Base-by-base conservation (phyloP, 73 alveolate species). In the Stentor coeruleus region DNA sequence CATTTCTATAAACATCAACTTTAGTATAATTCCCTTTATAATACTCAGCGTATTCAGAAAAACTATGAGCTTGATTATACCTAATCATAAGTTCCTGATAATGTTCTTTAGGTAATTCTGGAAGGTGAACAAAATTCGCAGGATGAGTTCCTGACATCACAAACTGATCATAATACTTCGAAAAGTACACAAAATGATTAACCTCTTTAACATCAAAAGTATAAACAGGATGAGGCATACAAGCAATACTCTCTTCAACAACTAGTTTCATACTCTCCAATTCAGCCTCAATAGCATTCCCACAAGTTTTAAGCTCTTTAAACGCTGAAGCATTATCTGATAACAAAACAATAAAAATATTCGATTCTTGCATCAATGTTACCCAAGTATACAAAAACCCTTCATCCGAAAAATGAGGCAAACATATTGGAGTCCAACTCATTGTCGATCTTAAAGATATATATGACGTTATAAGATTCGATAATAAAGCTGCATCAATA, bases 401-500 rank as follows among this genome's bases (percentile, higher is more conserved):
- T 66, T 66, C 79, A 66, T 66, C 37, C n/a, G n/a, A 20, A 66
- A 20, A 66, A 66, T 66, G n/a, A 26, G 79, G 79, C n/a, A 66
- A 31, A 66, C 79, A 66, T 20, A 66, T 66, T 40, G 79, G 79
- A 33, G 79, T 66, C 79, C 79, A 66, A 66, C 40, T 20, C 79
- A 66, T 66, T 11, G 79, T 66, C 39, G 79, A 66, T 31, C 79
- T 20, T 15, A 66, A 33, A 1, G 42, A 26, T 20, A 40, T 31
- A 33, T 66, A 66, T 14, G 36, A 26, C n/a, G 79, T 66, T 0
- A 66, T 26, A 20, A 66, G 33, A 66, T 66, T 66, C n/a, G 39
- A 20, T 40, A 66, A 40, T 1, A 66, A 33, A 66, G 14, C 11
- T 26, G 33, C 33, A 66, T 66, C 79, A 66, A 66, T 66, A 20